These are phyloP conservation scores for Aspergillus bombycis DNA, from an alignment of 2,329 filamentous ascomycete species.

Conservation along the genomic window DNA sequence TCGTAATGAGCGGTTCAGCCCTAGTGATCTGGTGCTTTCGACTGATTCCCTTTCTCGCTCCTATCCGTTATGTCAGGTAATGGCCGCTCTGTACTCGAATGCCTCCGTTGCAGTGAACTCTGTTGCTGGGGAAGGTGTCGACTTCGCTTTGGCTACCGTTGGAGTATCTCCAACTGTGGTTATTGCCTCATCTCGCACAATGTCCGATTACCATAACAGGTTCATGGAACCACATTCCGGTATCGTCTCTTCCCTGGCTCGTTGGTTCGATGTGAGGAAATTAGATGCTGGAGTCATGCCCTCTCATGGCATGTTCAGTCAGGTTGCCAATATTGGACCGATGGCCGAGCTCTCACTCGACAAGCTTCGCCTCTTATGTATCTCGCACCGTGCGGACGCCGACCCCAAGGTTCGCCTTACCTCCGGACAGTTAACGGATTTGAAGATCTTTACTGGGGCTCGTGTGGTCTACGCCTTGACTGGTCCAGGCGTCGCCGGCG, in stretches of 20 bases:
- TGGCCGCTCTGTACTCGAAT: constrained; percentile 83
- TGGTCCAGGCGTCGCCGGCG: constrained; percentile 80
- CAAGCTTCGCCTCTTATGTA: constrained; percentile 79
- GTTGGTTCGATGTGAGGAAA: constrained; percentile 71
- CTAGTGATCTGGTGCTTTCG: constrained; percentile 80
- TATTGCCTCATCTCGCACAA: constrained; percentile 73
- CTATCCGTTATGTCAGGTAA: constrained; percentile 76
- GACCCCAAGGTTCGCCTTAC: constrained; percentile 65
- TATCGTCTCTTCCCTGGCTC: constrained; percentile 67
- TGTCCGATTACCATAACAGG: constrained; percentile 68
- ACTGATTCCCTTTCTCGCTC: constrained; percentile 79
- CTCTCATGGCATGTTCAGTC: constrained; percentile 62
- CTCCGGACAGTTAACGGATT: constrained; percentile 72
- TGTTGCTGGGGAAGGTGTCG: constrained; percentile 72
- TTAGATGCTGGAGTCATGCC: constrained; percentile 78
- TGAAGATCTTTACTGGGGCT: constrained; percentile 78
- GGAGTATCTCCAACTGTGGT: constrained; percentile 80
- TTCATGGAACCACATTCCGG: constrained; percentile 63
- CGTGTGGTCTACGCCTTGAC: constrained; percentile 85
- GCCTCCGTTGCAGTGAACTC: constrained; percentile 86
- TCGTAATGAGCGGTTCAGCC: constrained; percentile 70
- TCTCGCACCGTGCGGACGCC: constrained; percentile 71
- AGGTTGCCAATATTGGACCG: constrained; percentile 40
- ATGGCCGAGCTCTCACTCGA: constrained; percentile 53
- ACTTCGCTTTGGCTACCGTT: constrained; percentile 73